phyloP scores from a whole-genome alignment of 257 asterid genomes.

The Gardenia jasminoides region DNA sequence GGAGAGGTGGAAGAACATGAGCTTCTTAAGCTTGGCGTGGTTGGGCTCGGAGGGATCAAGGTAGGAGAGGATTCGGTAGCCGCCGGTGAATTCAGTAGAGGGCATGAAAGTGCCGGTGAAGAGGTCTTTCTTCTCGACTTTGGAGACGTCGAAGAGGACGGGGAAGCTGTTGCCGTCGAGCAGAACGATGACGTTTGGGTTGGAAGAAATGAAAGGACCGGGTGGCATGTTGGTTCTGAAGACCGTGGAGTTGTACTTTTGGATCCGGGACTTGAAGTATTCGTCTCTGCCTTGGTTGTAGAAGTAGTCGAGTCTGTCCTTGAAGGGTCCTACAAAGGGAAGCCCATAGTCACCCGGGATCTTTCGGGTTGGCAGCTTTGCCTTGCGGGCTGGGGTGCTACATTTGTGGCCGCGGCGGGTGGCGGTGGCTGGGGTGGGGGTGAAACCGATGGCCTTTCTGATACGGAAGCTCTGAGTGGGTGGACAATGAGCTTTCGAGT shows the following conservation, averaged over 20 bases:
- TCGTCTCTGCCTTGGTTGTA: constrained; percentile 81
- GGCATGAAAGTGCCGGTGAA: constrained; percentile 90
- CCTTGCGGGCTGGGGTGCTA: constrained; percentile 15
- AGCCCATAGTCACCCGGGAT: constrained; percentile 77
- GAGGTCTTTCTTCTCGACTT: constrained; percentile 75
- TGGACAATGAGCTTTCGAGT: background rate
- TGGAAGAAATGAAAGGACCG: constrained; percentile 65
- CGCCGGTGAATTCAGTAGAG: constrained; percentile 73
- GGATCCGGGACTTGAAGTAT: constrained; percentile 65
- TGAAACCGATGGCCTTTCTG: constrained; percentile 32
- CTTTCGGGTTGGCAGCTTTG: constrained; percentile 40
- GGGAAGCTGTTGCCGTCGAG: constrained; percentile 90
- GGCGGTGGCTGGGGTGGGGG: constrained; percentile 19
- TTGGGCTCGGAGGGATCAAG: constrained; percentile 85
- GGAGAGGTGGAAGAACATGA: constrained; percentile 56
- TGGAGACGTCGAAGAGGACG: constrained; percentile 57
- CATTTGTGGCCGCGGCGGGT: background rate
- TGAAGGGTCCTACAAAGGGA: constrained; percentile 70
- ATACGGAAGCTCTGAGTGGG: constrained; percentile 33
- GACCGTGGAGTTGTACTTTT: constrained; percentile 65
- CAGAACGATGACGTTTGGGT: constrained; percentile 67
- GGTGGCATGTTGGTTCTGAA: constrained; percentile 91
- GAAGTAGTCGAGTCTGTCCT: constrained; percentile 70
- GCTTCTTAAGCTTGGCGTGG: constrained; percentile 60
- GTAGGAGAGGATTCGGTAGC: constrained; percentile 66